A percentile compares a stretch with the other conserved stretches of the same genome.
phyloP scores from a whole-genome alignment of 2,329 filamentous ascomycete species.

The Cladosporium sp. region DNA sequence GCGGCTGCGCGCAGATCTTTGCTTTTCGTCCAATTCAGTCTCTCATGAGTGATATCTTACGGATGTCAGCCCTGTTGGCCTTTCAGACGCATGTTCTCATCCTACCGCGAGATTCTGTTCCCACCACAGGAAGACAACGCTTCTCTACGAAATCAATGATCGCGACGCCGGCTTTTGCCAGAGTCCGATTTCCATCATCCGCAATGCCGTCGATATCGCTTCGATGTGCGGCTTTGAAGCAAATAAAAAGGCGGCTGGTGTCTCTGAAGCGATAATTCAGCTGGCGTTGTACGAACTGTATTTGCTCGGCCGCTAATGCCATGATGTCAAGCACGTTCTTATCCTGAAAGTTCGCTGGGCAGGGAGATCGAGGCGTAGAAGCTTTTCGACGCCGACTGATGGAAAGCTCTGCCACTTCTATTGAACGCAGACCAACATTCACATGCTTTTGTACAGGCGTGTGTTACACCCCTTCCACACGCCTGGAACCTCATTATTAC shows the following conservation, averaged over 20 bases:
- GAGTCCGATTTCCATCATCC: neutral
- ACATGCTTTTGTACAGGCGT: neutral
- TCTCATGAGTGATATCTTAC: neutral
- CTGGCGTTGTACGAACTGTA: constrained; percentile 1
- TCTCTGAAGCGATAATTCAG: neutral
- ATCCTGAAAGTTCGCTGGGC: too few species aligned
- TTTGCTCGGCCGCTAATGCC: neutral
- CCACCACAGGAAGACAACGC: neutral
- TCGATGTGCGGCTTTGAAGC: constrained; percentile 1
- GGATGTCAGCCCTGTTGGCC: too few species aligned
- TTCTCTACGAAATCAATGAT: neutral
- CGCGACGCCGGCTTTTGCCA: neutral
- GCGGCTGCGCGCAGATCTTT: neutral
- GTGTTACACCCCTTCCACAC: too few species aligned
- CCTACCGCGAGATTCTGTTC: constrained; percentile 1
- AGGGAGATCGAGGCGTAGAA: neutral
- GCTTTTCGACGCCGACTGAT: neutral
- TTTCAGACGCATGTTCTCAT: neutral
- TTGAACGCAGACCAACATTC: neutral
- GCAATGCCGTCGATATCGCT: neutral
- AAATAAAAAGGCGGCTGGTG: neutral
- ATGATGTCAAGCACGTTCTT: neutral
- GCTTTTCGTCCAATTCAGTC: neutral
- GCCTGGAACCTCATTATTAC: neutral
- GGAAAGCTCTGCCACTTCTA: neutral